A percentile compares a stretch with the other conserved stretches of the same genome.
Evolutionary conservation across 2,329 filamentous ascomycete species (phyloP).

Genomic region (Amesomyces nigricolor): DNA sequence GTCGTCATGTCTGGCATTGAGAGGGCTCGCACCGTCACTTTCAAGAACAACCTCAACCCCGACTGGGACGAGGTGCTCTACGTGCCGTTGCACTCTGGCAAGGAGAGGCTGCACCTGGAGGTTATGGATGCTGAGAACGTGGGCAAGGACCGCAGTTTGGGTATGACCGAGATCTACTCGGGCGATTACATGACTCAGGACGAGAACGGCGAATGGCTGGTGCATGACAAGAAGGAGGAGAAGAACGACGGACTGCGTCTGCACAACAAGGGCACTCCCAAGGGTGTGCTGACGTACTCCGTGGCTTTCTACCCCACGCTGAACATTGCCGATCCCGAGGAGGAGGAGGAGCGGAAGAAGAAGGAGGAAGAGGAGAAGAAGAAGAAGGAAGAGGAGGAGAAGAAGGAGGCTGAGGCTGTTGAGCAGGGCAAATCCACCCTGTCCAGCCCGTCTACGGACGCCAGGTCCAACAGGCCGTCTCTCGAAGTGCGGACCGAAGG

Average conservation of each 20-base stretch:
- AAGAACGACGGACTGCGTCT: constrained; percentile 65
- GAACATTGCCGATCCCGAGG: constrained; percentile 81
- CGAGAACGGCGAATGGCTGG: constrained; percentile 73
- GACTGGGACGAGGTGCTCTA: constrained; percentile 96
- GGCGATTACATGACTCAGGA: constrained; percentile 74
- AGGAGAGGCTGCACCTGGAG: constrained; percentile 81
- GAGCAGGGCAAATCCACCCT: constrained; percentile 34
- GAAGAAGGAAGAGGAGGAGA: constrained; percentile 39
- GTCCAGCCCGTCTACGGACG: constrained; percentile 30
- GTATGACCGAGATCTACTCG: constrained; percentile 69
- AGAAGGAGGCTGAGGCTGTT: constrained; percentile 42
- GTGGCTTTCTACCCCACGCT: constrained; percentile 86
- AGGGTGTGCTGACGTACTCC: constrained; percentile 77
- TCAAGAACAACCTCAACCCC: constrained; percentile 90
- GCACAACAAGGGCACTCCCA: constrained; percentile 65
- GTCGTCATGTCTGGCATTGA: constrained; percentile 85
- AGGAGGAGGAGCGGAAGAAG: constrained; percentile 60
- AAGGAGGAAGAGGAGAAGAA: constrained; percentile 38
- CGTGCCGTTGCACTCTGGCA: constrained; percentile 76
- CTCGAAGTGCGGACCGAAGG: constrained; percentile 28
- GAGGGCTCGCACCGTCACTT: constrained; percentile 88
- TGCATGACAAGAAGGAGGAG: constrained; percentile 68
- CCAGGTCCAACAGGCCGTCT: constrained; percentile 29
- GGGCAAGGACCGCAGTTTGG: constrained; percentile 83
- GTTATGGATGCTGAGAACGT: constrained; percentile 96